Evolutionary conservation across 352 stramenopile species (phyloP).

Genomic region (Globisporangium spiculum): DNA sequence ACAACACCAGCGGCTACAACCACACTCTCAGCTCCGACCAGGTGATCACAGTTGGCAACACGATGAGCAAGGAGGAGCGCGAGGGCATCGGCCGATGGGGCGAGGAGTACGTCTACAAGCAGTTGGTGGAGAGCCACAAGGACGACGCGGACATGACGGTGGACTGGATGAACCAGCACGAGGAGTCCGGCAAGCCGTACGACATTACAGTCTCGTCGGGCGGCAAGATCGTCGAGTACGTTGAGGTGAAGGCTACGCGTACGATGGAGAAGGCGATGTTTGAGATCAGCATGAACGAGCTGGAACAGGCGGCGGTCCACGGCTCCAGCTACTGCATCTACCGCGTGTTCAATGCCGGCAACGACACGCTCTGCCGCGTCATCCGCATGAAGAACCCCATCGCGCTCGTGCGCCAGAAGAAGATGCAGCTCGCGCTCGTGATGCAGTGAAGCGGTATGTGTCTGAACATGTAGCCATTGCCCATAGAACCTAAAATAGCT

Average conservation of each 20-base stretch:
- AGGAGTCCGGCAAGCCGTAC: constrained; percentile 84
- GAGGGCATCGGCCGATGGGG: constrained; percentile 79
- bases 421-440: constrained; percentile 73
- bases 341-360: constrained; percentile 81
- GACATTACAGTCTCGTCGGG: constrained; percentile 59
- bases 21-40: constrained; percentile 8
- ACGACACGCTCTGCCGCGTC: constrained; percentile 63
- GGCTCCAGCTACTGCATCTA: constrained; percentile 84
- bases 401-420: constrained; percentile 75
- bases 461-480: neutral
- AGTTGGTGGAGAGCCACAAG: constrained; percentile 49
- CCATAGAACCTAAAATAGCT: no score
- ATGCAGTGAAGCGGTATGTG: constrained; percentile 47
- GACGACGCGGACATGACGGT: constrained; percentile 32
- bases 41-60: constrained; percentile 35
- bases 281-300: constrained; percentile 89
- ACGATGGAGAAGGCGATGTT: constrained; percentile 87
- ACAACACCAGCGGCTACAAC: neutral
- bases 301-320: constrained; percentile 76
- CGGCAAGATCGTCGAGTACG: constrained; percentile 66
- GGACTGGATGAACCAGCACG: constrained; percentile 73
- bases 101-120: constrained; percentile 80
- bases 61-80: constrained; percentile 73
- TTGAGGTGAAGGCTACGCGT: constrained; percentile 85
- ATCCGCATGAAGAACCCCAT: constrained; percentile 85